Conservation (phyloP, 2,329 filamentous ascomycete species). For the Beauveria caledonica region DNA sequence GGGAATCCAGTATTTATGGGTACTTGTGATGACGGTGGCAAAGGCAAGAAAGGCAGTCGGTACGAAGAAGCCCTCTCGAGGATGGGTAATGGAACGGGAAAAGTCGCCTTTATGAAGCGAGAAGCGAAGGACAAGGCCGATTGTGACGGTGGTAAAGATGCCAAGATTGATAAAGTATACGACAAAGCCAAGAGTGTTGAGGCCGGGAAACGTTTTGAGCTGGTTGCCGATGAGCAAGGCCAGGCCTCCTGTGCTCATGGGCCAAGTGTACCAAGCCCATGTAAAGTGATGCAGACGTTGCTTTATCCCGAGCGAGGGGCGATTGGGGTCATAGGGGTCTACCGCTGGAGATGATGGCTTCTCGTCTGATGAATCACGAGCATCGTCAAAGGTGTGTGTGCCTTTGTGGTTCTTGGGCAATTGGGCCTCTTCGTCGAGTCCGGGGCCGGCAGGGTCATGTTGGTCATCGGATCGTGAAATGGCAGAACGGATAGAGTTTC, state of each 20-base stretch:
- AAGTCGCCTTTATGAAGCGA: conserved; percentile 48
- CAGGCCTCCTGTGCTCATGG: conserved; percentile 68
- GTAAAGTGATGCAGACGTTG: conserved; percentile 51
- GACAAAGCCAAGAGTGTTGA: conserved; percentile 54
- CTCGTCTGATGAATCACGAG: background rate
- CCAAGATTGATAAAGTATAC: conserved; percentile 62
- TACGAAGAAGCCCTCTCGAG: conserved; percentile 63
- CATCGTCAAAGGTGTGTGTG: background rate
- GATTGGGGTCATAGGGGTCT: conserved; percentile 16
- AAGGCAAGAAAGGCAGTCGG: conserved; percentile 63
- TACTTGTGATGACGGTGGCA: conserved; percentile 59
- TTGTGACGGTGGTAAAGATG: conserved; percentile 50
- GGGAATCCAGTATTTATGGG: conserved; percentile 57
- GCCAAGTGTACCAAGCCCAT: conserved; percentile 66
- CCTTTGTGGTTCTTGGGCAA: background rate
- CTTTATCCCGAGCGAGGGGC: conserved; percentile 32
- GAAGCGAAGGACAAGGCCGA: conserved; percentile 52
- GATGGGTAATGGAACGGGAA: conserved; percentile 48
- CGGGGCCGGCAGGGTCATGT: background rate
- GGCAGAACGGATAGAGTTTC: conserved; percentile 1
- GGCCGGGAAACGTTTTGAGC: conserved; percentile 56
- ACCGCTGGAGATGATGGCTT: background rate
- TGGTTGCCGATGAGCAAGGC: conserved; percentile 54
- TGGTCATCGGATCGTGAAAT: background rate
- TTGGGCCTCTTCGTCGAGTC: conserved; percentile 2